Evolutionary conservation across 202 grass and related monocot genomes (phyloP).

Genomic region (Miscanthus sacchariflorus): DNA sequence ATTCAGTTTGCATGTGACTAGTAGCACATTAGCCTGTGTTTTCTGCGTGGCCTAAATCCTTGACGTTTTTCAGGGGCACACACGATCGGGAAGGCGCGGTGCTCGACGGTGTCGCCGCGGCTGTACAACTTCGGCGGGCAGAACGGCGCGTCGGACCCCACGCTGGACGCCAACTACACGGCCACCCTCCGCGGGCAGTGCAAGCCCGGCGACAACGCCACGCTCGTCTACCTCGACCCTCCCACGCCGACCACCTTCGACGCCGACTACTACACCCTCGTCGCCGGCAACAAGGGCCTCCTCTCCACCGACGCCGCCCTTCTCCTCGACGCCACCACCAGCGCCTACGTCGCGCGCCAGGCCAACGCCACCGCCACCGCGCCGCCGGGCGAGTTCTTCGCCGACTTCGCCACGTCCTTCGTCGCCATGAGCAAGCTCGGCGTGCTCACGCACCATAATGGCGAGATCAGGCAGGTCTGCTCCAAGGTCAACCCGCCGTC

Average conservation of each 20-base stretch:
- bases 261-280: constrained; percentile 62
- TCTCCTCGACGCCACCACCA: constrained; percentile 57
- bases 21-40: no score
- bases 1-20: no score
- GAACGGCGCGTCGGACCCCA: constrained; percentile 52
- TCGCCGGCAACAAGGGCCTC: constrained; percentile 57
- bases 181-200: constrained; percentile 56
- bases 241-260: constrained; percentile 63
- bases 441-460: constrained; percentile 59
- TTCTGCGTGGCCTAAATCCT: no score
- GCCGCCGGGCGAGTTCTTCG: constrained; percentile 53
- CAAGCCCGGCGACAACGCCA: constrained; percentile 47
- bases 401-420: constrained; percentile 76
- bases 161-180: constrained; percentile 68
- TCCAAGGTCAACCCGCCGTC: constrained; percentile 52
- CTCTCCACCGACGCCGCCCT: constrained; percentile 78
- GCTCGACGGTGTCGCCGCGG: constrained; percentile 56
- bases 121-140: constrained; percentile 69
- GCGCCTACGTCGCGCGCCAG: constrained; percentile 61
- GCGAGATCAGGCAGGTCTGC: constrained; percentile 75
- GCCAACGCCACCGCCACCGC: constrained; percentile 44
- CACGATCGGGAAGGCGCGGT: constrained; percentile 78
- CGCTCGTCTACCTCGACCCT: constrained; percentile 70
- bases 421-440: constrained; percentile 70
- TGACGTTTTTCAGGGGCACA: constrained; percentile 54